Conservation (phyloP, 768 basidiomycete genomes). For the Rossbeevera mucosa region DNA sequence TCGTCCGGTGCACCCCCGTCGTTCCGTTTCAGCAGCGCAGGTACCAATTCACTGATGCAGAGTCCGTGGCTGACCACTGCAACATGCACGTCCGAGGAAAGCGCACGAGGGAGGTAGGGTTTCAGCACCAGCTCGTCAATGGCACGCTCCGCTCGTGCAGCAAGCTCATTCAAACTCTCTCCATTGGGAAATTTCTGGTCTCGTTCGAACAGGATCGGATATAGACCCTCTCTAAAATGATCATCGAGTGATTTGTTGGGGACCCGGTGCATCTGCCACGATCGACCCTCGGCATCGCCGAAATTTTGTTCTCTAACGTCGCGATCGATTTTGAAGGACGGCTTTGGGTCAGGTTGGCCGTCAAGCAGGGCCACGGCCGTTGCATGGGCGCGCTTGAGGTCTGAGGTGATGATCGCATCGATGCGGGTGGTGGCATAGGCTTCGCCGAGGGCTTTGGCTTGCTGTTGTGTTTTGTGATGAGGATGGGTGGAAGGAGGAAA, state of each 20-base stretch:
- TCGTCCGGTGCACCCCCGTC: constrained; percentile 24
- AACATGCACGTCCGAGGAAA: constrained; percentile 45
- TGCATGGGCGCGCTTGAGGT: constrained; percentile 56
- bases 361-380: constrained; percentile 57
- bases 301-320: constrained; percentile 67
- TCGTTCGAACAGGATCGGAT: constrained; percentile 44
- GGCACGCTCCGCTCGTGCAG: constrained; percentile 46
- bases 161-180: constrained; percentile 67
- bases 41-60: constrained; percentile 58
- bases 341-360: constrained; percentile 44
- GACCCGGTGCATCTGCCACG: constrained; percentile 32
- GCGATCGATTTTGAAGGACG: constrained; percentile 43
- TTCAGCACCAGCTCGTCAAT: constrained; percentile 48
- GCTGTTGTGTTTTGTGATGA: constrained; percentile 34
- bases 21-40: constrained; percentile 44
- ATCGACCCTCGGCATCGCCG: constrained; percentile 64
- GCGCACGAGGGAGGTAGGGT: constrained; percentile 47
- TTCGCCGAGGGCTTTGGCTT: constrained; percentile 59
- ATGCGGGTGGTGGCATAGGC: constrained; percentile 47
- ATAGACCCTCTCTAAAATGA: constrained; percentile 50
- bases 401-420: constrained; percentile 59
- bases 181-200: constrained; percentile 60
- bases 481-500: not conserved
- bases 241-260: constrained; percentile 36
- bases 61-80: constrained; percentile 75